Evolutionary conservation across 148 eudicot genomes (phyloP), one percentile per base, ranked within the genome.

Genomic region (Pharnaceum exiguum): DNA sequence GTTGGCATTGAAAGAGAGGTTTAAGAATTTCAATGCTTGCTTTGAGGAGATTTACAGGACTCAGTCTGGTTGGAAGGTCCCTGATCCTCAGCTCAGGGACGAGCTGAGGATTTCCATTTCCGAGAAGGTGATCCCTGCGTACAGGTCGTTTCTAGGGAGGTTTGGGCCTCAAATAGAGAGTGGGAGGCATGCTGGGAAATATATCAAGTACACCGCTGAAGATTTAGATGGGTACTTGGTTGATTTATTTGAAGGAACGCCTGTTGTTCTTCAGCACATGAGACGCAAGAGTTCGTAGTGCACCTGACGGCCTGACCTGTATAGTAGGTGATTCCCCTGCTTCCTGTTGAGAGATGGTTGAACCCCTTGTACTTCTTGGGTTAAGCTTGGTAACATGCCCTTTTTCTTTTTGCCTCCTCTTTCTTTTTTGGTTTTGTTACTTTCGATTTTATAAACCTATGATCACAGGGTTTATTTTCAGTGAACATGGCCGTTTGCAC

Each of bases 21-120:
- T 94, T 53, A 94, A 94, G 77, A 86, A 58, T 57, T 94, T 94
- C 52, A 94, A 94, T 75, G 78, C 87, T 16, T 55, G 77, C 74
- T 94, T 89, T 29, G 99, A 94, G 72, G 99, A 94, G 10, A 78
- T 89, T 37, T 89, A 86, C 63, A 76, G 95, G 69, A 60, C 65
- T 26, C 99, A 94, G 64, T 79, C 96, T 33, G 77, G 82, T 23
- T 94, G 99, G 99, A 82, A 86, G 66, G 96, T 94, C 45, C 82
- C 96, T 2, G 96, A 94, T 73, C 68, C 82, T 26, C 99, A 94
- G 65, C 95, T 94, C 32, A 79, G 96, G 29, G 80, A 77, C 4
- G 99, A 94, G 60, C 99, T 94, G 52, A 51, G 83, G 57, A 94
- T 94, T 66, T 94, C 96, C 13, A 80, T 94, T 73, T 86, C 95